These are phyloP conservation scores for Scalesia atractyloides DNA, from an alignment of 129 eudicot species.

Conservation along the genomic window DNA sequence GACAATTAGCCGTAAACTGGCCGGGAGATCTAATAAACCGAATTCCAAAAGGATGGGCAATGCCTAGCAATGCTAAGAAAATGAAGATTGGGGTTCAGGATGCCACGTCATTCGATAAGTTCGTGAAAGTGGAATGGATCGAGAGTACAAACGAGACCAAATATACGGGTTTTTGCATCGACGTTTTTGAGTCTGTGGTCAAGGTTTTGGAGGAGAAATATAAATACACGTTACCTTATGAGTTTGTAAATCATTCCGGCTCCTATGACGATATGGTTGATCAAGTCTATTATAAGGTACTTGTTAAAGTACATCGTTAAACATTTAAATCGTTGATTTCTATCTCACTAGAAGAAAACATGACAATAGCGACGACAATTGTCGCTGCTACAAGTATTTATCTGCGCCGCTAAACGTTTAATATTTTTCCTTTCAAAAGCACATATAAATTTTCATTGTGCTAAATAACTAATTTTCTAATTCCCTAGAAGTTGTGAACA, in stretches of 20 bases:
- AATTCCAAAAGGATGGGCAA: constrained; percentile 44
- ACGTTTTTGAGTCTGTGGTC: constrained; percentile 25
- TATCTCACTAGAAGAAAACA: too few relatives aligned
- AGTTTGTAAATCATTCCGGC: constrained; percentile 31
- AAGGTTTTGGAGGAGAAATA: constrained; percentile 24
- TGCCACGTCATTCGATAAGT: constrained; percentile 36
- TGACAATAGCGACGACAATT: too few relatives aligned
- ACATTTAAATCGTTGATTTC: neutral
- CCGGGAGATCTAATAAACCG: constrained; percentile 44
- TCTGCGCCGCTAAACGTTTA: too few relatives aligned
- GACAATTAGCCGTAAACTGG: constrained; percentile 34
- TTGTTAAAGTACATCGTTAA: neutral
- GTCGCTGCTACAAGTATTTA: too few relatives aligned
- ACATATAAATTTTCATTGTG: too few relatives aligned
- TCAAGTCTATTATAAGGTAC: constrained; percentile 39
- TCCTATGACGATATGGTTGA: constrained; percentile 33
- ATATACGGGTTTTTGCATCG: constrained; percentile 38
- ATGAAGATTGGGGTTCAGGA: constrained; percentile 49
- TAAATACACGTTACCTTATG: constrained; percentile 32
- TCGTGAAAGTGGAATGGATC: constrained; percentile 32
- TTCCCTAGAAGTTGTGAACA: neutral
- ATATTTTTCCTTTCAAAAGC: too few relatives aligned
- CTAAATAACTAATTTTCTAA: too few relatives aligned
- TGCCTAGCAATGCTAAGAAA: constrained; percentile 32
- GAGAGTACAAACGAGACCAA: constrained; percentile 17